Conservation (phyloP, 139 green algal species). For the Pedinophyceae sp. region DNA sequence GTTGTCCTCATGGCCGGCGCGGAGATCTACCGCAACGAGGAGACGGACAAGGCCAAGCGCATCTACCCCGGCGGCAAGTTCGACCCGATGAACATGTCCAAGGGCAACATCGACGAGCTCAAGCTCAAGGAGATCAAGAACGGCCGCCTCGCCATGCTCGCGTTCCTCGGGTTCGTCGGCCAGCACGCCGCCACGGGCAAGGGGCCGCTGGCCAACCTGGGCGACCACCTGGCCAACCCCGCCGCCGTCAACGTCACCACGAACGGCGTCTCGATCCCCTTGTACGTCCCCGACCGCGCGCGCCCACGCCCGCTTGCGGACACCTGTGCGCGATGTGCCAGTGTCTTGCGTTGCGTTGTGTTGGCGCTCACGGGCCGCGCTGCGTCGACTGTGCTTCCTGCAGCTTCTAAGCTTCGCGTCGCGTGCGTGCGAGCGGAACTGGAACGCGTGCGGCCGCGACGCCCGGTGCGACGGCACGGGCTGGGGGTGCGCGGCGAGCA, state of each 20-base stretch:
- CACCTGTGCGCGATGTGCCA: too few relatives aligned
- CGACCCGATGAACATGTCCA: conserved; percentile 58
- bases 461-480: too few relatives aligned
- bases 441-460: too few relatives aligned
- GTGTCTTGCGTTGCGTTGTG: too few relatives aligned
- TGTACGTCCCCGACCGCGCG: too few relatives aligned
- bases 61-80: conserved; percentile 45
- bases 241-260: conserved; percentile 38
- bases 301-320: too few relatives aligned
- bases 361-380: too few relatives aligned
- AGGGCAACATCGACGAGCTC: conserved; percentile 31
- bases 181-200: conserved; percentile 73
- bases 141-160: conserved; percentile 68
- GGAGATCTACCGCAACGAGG: conserved; percentile 47
- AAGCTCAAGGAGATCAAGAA: conserved; percentile 78
- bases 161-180: conserved; percentile 57
- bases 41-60: conserved; percentile 22
- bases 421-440: too few relatives aligned
- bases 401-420: too few relatives aligned
- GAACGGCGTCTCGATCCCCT: conserved; percentile 45
- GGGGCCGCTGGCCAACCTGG: conserved; percentile 49
- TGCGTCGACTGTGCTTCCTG: too few relatives aligned
- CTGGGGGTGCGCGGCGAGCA: too few relatives aligned
- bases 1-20: conserved; percentile 43
- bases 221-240: conserved; percentile 40